These are phyloP conservation scores for Cryphonectria parasitica DNA, from an alignment of 2,329 filamentous ascomycete species.

Conservation along the genomic window DNA sequence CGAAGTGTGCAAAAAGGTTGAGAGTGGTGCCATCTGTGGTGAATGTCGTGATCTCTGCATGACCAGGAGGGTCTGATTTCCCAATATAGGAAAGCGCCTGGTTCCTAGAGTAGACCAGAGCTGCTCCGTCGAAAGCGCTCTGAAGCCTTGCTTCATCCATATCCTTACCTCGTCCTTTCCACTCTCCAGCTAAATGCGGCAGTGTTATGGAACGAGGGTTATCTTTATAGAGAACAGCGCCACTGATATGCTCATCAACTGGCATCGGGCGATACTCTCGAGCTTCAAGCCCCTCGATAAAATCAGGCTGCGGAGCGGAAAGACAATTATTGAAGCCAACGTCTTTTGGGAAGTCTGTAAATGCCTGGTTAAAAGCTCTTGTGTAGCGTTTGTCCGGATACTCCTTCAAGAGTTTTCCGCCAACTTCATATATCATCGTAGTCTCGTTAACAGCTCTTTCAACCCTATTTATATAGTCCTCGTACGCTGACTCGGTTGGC, in stretches of 20 bases:
- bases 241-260: background rate
- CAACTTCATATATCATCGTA: background rate
- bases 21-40: constrained; percentile 35
- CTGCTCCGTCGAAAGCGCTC: background rate
- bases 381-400: background rate
- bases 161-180: background rate
- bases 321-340: background rate
- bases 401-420: constrained; percentile 28
- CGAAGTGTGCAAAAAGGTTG: constrained; percentile 36
- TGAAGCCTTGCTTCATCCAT: background rate
- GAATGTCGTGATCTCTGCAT: constrained; percentile 35
- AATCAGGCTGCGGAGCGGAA: background rate
- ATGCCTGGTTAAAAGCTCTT: background rate
- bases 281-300: background rate
- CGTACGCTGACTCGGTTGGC: background rate
- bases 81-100: constrained; percentile 33
- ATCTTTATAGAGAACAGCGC: background rate
- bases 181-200: background rate
- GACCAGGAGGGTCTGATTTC: constrained; percentile 28
- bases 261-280: background rate
- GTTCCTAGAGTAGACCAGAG: constrained; percentile 35
- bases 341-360: background rate
- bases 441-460: background rate
- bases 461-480: background rate
- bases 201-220: background rate